Evolutionary conservation across 208 protist species (phyloP).

Genomic region (Leishmania gerbilli): DNA sequence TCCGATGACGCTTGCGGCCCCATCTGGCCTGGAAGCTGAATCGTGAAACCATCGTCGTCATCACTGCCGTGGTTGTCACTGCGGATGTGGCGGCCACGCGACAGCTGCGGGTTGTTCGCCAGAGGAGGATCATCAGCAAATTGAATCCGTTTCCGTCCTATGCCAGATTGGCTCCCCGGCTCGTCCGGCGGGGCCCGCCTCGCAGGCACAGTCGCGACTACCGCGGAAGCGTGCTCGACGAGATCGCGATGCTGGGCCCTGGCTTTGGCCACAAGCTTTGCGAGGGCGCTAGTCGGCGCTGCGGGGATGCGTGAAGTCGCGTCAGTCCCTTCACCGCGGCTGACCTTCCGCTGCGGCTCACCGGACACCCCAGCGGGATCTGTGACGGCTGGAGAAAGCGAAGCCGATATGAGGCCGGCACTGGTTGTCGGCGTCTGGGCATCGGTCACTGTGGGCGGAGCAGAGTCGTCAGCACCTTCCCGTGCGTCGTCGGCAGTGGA

Average conservation of each 20-base stretch:
- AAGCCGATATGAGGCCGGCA: neutral
- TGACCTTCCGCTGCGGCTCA: constrained; percentile 12
- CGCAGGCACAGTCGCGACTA: constrained; percentile 9
- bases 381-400: neutral
- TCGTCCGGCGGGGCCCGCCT: neutral
- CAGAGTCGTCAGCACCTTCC: neutral
- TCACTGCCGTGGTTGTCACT: neutral
- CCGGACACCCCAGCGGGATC: neutral
- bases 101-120: neutral
- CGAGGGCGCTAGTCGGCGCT: constrained; percentile 44
- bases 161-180: neutral
- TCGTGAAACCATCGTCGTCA: constrained; percentile 10
- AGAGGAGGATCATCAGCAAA: constrained; percentile 9
- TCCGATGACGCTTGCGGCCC: neutral
- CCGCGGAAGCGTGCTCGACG: neutral
- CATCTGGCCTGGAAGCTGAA: constrained; percentile 3
- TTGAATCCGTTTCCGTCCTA: constrained; percentile 12
- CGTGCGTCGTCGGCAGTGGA: neutral
- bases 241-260: constrained; percentile 42
- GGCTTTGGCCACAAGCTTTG: constrained; percentile 49
- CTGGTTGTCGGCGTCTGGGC: neutral
- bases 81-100: neutral
- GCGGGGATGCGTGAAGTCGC: neutral
- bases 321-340: neutral
- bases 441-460: neutral